These are phyloP conservation scores for Scutellaria minor DNA, from an alignment of 257 asterid genomes.

Conservation along the genomic window DNA sequence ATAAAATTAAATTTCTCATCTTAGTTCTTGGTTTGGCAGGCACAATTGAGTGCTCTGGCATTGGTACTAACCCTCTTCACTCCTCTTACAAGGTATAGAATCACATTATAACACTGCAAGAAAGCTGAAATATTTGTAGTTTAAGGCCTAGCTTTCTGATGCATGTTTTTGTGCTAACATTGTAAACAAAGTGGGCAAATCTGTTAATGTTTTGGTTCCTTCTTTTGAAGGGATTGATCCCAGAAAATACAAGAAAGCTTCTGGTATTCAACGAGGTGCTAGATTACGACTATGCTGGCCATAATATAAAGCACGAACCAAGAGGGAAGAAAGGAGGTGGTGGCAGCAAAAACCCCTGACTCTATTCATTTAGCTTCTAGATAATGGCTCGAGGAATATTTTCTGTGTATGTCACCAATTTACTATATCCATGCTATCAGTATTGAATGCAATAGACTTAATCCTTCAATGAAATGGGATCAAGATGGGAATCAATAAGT, in stretches of 20 bases:
- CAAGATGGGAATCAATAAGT: not conserved
- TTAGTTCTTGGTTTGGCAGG: constrained; percentile 31
- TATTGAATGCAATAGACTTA: too few relatives aligned
- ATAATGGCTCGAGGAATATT: not conserved
- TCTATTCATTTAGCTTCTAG: not conserved
- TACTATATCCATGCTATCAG: not conserved
- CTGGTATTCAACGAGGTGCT: constrained; percentile 42
- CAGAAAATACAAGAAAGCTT: constrained; percentile 50
- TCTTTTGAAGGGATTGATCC: constrained; percentile 17
- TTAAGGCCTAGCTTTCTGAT: not conserved
- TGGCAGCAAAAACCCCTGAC: constrained; percentile 54
- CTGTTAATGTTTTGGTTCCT: constrained; percentile 3
- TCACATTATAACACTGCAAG: not conserved
- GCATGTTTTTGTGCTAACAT: not conserved
- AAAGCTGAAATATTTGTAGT: not conserved
- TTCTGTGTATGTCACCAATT: constrained; percentile 16
- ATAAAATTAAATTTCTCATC: not conserved
- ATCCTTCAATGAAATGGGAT: not conserved
- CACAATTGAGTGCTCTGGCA: constrained; percentile 37
- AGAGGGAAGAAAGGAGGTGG: constrained; percentile 59
- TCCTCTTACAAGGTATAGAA: constrained; percentile 44
- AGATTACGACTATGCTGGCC: constrained; percentile 76
- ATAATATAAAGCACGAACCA: constrained; percentile 70
- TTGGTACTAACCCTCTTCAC: constrained; percentile 28
- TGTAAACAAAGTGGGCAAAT: not conserved